These are phyloP conservation scores for Sophora flavescens DNA, from an alignment of 306 rosid genomes.

Conservation along the genomic window DNA sequence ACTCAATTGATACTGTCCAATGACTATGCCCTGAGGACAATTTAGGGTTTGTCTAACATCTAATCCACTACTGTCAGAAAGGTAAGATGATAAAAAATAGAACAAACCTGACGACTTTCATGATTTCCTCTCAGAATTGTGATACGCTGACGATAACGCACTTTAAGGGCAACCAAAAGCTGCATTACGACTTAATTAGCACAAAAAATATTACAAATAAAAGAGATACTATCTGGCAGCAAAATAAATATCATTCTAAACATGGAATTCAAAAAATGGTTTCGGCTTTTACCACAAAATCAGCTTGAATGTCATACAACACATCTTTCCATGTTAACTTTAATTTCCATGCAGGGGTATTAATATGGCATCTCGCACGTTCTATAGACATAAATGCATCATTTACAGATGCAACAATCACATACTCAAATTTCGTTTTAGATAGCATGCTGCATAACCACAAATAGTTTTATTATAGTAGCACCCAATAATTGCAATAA, in stretches of 20 bases:
- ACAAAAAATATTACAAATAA: constrained; percentile 29
- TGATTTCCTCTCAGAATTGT: constrained; percentile 98
- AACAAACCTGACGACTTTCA: constrained; percentile 96
- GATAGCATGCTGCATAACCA: constrained; percentile 15
- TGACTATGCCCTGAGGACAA: not conserved
- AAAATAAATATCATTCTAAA: constrained; percentile 13
- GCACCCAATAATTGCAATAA: constrained; percentile 19
- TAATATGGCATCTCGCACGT: constrained; percentile 25
- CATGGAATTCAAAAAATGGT: not conserved
- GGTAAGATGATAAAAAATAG: constrained; percentile 13
- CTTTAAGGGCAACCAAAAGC: constrained; percentile 97
- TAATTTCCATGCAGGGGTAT: not conserved
- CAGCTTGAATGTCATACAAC: constrained; percentile 6
- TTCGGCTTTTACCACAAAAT: constrained; percentile 21
- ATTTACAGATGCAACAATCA: constrained; percentile 20
- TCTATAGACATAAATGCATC: not conserved
- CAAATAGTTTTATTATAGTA: not conserved
- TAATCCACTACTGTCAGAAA: constrained; percentile 29
- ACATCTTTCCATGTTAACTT: constrained; percentile 9
- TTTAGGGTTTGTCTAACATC: not conserved
- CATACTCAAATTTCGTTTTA: not conserved
- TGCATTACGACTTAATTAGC: constrained; percentile 51
- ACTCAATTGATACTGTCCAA: constrained; percentile 4
- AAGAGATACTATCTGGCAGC: constrained; percentile 20
- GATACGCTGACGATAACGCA: constrained; percentile 88